Evolutionary conservation across 2,329 filamentous ascomycete genomes (phyloP).

Genomic region (Corynespora cassiicola): DNA sequence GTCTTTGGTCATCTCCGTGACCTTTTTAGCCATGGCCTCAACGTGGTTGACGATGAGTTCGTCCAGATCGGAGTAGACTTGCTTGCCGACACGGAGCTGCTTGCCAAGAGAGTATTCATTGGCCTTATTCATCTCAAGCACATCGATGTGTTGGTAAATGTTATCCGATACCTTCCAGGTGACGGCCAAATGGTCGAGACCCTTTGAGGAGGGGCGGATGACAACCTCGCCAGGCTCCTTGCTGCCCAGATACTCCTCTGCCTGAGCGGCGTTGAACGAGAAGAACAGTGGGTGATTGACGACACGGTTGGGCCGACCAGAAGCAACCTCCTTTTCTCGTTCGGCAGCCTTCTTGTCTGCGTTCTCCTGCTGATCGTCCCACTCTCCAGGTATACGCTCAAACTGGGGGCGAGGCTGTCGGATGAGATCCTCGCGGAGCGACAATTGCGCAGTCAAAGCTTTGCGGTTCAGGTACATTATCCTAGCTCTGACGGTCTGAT

Average conservation of each 20-base stretch:
- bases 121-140: conserved; percentile 94
- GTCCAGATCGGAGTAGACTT: conserved; percentile 93
- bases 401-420: conserved; percentile 65
- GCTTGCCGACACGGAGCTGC: conserved; percentile 84
- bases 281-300: conserved; percentile 98
- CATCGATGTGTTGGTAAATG: conserved; percentile 97
- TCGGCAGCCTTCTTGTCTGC: conserved; percentile 79
- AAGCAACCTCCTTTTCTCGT: conserved; percentile 83
- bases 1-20: conserved; percentile 92
- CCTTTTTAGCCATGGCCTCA: conserved; percentile 96
- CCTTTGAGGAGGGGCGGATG: conserved; percentile 93
- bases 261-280: conserved; percentile 89
- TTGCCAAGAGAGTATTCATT: conserved; percentile 94
- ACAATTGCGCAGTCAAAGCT: conserved; percentile 81
- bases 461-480: conserved; percentile 87
- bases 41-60: conserved; percentile 97
- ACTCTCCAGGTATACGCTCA: conserved; percentile 79
- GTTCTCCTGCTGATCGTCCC: conserved; percentile 84
- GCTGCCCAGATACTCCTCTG: conserved; percentile 89
- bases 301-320: conserved; percentile 87
- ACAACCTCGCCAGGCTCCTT: conserved; percentile 89
- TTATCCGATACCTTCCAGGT: conserved; percentile 98
- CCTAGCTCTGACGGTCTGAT: conserved; percentile 89
- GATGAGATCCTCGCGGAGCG: conserved; percentile 81
- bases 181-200: conserved; percentile 91